Conservation (phyloP, 2,329 filamentous ascomycete genomes). For the Ophiostoma fasciatum region DNA sequence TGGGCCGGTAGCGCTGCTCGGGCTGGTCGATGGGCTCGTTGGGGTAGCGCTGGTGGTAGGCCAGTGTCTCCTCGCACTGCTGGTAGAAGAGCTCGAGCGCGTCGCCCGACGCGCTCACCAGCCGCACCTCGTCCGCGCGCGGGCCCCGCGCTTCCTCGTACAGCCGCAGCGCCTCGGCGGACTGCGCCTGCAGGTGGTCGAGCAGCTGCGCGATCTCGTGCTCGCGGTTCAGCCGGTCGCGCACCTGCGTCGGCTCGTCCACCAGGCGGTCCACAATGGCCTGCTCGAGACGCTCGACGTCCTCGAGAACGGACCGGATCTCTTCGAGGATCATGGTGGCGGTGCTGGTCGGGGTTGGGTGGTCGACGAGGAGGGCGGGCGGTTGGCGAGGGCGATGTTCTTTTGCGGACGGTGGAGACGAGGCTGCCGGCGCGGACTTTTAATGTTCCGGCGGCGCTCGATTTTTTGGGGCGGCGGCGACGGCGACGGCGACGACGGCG, state of each 20-base stretch:
- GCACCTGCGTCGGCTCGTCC: constrained; percentile 85
- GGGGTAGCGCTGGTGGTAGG: constrained; percentile 80
- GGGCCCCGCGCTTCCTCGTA: constrained; percentile 66
- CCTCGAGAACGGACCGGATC: constrained; percentile 86
- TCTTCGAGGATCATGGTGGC: constrained; percentile 84
- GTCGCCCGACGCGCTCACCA: constrained; percentile 63
- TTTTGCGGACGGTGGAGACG: too few species aligned
- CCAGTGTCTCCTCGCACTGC: constrained; percentile 65
- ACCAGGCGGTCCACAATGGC: constrained; percentile 78
- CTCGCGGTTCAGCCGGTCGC: constrained; percentile 77
- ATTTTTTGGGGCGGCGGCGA: too few species aligned
- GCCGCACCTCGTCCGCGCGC: constrained; percentile 65
- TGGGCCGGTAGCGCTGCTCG: constrained; percentile 73
- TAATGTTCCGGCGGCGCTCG: too few species aligned
- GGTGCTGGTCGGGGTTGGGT: too few species aligned
- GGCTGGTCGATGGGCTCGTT: constrained; percentile 93
- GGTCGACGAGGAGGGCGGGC: background rate
- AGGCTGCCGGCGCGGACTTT: too few species aligned
- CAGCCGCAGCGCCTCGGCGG: constrained; percentile 61
- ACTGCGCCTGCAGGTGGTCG: constrained; percentile 76
- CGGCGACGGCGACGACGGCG: too few species aligned
- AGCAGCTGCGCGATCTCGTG: constrained; percentile 84
- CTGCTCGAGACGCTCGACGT: constrained; percentile 89
- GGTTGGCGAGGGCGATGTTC: too few species aligned
- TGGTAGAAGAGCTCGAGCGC: constrained; percentile 85